Percentiles rank a stretch among this genome's conserved stretches.
Evolutionary conservation across 164 flowering plant genomes (phyloP).

Genomic region (Buxus sempervirens): DNA sequence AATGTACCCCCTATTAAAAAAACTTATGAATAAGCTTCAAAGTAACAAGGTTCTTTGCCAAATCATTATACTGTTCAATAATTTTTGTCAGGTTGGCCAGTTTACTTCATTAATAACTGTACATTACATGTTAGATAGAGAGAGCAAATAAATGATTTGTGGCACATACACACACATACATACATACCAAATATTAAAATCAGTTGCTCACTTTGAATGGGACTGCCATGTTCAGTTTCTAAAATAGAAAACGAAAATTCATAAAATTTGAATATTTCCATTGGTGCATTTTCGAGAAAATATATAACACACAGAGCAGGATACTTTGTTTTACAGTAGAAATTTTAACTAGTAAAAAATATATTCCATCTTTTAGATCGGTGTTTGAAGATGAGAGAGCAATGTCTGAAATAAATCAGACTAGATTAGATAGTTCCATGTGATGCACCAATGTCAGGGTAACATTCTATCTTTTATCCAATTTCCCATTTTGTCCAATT

Average conservation of each 20-base stretch:
- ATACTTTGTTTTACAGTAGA: not conserved
- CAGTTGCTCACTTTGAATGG: too few relatives aligned
- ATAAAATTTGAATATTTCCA: not conserved
- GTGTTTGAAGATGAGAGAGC: too few relatives aligned
- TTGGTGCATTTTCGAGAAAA: not conserved
- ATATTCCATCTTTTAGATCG: not conserved
- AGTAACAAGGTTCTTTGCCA: too few relatives aligned
- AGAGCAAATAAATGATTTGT: not conserved
- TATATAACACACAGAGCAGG: not conserved
- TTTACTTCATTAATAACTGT: not conserved
- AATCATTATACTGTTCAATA: not conserved
- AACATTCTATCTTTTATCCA: too few relatives aligned
- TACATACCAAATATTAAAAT: not conserved
- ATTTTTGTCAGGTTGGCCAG: not conserved
- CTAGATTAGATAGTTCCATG: not conserved
- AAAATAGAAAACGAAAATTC: not conserved
- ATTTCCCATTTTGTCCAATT: too few relatives aligned
- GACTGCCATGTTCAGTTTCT: not conserved
- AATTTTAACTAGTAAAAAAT: too few relatives aligned
- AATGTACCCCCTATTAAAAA: too few relatives aligned
- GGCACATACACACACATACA: too few relatives aligned
- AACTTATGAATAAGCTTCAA: too few relatives aligned
- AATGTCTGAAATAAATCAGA: too few relatives aligned
- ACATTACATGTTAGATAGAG: not conserved
- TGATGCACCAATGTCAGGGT: too few relatives aligned